These are phyloP conservation scores for Calocera viscosa DNA, from an alignment of 768 basidiomycete genomes.

Conservation along the genomic window DNA sequence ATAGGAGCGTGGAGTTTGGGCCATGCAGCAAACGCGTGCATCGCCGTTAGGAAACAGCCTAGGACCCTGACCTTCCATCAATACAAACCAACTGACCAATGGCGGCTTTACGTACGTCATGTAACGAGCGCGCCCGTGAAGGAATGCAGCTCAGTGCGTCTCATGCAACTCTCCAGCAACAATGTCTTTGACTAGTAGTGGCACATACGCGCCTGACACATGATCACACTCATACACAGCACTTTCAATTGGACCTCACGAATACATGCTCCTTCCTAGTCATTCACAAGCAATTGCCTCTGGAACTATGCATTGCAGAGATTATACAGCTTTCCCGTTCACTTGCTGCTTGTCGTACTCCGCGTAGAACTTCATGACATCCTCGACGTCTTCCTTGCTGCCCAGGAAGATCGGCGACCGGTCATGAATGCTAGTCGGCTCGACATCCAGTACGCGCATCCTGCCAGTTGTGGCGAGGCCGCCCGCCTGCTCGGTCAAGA, in stretches of 20 bases:
- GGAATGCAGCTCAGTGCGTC: too few relatives aligned
- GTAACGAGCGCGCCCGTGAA: too few relatives aligned
- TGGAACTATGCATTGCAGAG: background rate
- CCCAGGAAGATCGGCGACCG: slow-evolving; percentile 89
- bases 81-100: too few relatives aligned
- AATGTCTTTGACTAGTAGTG: too few relatives aligned
- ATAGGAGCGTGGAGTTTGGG: background rate
- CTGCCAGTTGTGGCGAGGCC: slow-evolving; percentile 93
- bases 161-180: too few relatives aligned
- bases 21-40: slow-evolving; percentile 5
- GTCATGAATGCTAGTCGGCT: slow-evolving; percentile 78
- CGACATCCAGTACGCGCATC: slow-evolving; percentile 83
- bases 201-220: too few relatives aligned
- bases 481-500: slow-evolving; percentile 87
- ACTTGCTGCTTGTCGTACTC: slow-evolving; percentile 9
- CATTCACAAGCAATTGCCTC: background rate
- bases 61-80: too few relatives aligned
- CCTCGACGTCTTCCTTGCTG: slow-evolving; percentile 81
- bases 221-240: too few relatives aligned
- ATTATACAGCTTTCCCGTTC: background rate
- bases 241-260: too few relatives aligned
- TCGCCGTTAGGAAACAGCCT: background rate
- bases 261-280: background rate
- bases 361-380: slow-evolving; percentile 77
- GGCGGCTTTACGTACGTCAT: too few relatives aligned